phyloP scores from a whole-genome alignment of 805 yeast species.

The Barnettozyma californica region DNA sequence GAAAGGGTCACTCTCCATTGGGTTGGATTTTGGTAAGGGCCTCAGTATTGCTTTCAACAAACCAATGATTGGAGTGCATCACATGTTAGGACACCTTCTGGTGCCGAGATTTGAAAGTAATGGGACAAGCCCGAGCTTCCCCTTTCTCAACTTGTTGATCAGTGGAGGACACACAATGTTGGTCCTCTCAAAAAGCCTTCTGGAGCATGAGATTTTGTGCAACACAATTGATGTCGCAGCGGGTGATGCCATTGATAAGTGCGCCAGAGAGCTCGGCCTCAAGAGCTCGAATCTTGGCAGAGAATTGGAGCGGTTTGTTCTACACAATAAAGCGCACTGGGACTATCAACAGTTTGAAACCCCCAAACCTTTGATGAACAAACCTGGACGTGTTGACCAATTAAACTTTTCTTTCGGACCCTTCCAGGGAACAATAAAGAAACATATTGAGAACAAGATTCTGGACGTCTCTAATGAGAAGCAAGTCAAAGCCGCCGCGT shows the following conservation, averaged over 20 bases:
- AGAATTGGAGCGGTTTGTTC: conserved; percentile 61
- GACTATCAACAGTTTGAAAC: conserved; percentile 22
- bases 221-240: conserved; percentile 84
- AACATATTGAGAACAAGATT: conserved; percentile 20
- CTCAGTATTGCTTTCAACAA: conserved; percentile 68
- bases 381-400: conserved; percentile 38
- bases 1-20: conserved; percentile 82
- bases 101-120: conserved; percentile 49
- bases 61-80: conserved; percentile 89
- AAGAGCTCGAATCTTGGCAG: conserved; percentile 82
- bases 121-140: conserved; percentile 45
- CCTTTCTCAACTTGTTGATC: conserved; percentile 71
- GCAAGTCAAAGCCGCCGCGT: conserved; percentile 44
- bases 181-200: conserved; percentile 55
- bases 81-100: conserved; percentile 89
- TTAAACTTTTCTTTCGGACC: conserved; percentile 74
- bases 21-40: conserved; percentile 83
- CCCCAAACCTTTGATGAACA: conserved; percentile 51
- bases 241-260: conserved; percentile 91
- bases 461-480: conserved; percentile 17
- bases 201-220: conserved; percentile 66
- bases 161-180: conserved; percentile 96
- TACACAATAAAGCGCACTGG: conserved; percentile 29
- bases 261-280: conserved; percentile 81
- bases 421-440: conserved; percentile 54